phyloP scores from a whole-genome alignment of 805 yeast species.

The Lipomyces kockii region DNA sequence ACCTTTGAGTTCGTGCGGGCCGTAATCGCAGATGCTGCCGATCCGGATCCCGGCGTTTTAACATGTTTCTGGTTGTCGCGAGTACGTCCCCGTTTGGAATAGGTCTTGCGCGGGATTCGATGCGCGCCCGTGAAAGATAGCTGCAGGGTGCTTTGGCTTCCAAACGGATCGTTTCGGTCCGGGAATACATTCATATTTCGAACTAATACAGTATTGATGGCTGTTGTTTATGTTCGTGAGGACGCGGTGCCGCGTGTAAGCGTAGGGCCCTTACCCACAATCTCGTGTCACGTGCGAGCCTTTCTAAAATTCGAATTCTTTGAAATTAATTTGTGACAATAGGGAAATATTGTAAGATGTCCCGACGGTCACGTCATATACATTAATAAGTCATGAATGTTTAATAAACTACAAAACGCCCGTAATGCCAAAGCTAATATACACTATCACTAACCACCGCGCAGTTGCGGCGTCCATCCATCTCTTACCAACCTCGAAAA shows the following conservation, averaged over 20 bases:
- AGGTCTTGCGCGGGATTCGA: neutral
- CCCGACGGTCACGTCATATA: neutral
- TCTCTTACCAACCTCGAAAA: conserved; percentile 4
- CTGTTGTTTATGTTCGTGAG: neutral
- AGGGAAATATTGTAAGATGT: too few relatives aligned
- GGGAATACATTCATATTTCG: conserved; percentile 1
- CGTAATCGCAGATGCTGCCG: neutral
- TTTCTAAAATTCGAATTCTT: too few relatives aligned
- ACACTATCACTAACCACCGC: neutral
- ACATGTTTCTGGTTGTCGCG: neutral
- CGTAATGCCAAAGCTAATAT: neutral
- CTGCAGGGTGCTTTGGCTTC: neutral
- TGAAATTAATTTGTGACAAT: too few relatives aligned
- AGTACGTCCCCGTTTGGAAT: neutral
- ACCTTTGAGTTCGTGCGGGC: neutral
- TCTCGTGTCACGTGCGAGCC: too few relatives aligned
- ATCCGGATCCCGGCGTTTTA: neutral
- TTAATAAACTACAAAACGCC: neutral
- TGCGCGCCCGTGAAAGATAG: neutral
- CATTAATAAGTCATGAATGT: neutral
- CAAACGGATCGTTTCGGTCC: conserved; percentile 5
- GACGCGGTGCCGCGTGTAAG: neutral
- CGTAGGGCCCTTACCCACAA: too few relatives aligned
- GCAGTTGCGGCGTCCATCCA: conserved; percentile 1
- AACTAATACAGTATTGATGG: neutral